These are phyloP conservation scores for Plasmodium gallinaceum DNA, from an alignment of 169 alveolate species.

Conservation along the genomic window DNA sequence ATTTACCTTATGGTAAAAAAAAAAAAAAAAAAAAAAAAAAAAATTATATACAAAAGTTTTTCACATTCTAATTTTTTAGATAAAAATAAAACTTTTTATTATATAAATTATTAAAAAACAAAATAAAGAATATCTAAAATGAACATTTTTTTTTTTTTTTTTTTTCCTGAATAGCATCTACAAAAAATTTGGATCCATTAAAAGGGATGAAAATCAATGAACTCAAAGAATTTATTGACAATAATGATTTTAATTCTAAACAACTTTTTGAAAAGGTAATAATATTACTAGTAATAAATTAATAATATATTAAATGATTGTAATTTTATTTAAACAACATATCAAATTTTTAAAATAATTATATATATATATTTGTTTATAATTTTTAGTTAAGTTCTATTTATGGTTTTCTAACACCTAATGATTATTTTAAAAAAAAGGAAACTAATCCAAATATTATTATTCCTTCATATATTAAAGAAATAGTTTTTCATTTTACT, in stretches of 20 bases:
- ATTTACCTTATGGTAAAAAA: conserved; percentile 54
- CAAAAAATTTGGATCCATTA: conserved; percentile 29
- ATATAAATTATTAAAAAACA: no score
- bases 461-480: conserved; percentile 72
- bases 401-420: conserved; percentile 73
- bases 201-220: conserved; percentile 37
- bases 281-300: not conserved
- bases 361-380: conserved; percentile 23
- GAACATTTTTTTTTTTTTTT: not conserved
- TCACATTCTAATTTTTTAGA: not conserved
- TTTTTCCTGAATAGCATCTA: conserved; percentile 10
- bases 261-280: conserved; percentile 49
- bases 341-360: not conserved
- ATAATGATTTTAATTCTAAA: conserved; percentile 50
- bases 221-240: conserved; percentile 43
- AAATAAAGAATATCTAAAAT: not conserved
- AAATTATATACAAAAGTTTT: not conserved
- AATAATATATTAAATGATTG: not conserved
- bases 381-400: conserved; percentile 21
- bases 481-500: conserved; percentile 85
- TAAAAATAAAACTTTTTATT: no score
- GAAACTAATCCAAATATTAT: conserved; percentile 20
- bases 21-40: not conserved
- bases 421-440: conserved; percentile 40
- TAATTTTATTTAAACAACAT: not conserved